Evolutionary conservation across 129 eudicot genomes (phyloP).

Genomic region (Lonicera japonica): DNA sequence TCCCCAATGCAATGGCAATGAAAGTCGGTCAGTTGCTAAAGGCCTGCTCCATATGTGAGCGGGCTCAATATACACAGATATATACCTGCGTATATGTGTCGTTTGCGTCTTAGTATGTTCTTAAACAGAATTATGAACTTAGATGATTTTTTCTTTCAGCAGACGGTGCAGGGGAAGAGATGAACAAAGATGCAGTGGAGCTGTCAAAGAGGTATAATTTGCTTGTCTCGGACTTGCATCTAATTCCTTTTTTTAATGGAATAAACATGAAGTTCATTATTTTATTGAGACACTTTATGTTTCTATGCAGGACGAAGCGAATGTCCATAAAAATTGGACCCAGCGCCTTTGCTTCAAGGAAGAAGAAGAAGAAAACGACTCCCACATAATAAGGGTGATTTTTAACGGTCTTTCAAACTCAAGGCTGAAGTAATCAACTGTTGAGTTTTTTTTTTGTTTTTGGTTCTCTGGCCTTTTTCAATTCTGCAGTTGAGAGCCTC

Average conservation of each 20-base stretch:
- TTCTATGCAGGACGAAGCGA: slow-evolving; percentile 58
- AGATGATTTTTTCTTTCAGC: slow-evolving; percentile 14
- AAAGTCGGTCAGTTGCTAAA: too few species aligned
- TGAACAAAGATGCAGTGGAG: slow-evolving; percentile 35
- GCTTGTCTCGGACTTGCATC: slow-evolving; percentile 4
- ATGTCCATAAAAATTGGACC: slow-evolving; percentile 67
- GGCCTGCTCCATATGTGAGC: too few species aligned
- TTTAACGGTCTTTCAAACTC: too few species aligned
- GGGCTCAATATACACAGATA: too few species aligned
- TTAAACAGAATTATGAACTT: too few species aligned
- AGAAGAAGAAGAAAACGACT: slow-evolving; percentile 62
- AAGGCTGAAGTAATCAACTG: not conserved
- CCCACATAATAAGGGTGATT: slow-evolving; percentile 23
- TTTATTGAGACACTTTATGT: not conserved
- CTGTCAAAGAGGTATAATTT: slow-evolving; percentile 55
- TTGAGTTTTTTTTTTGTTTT: not conserved
- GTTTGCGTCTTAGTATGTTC: too few species aligned
- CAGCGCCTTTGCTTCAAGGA: slow-evolving; percentile 42
- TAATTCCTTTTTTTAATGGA: not conserved
- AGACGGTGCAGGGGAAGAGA: slow-evolving; percentile 42
- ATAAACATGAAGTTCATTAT: not conserved
- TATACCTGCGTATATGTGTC: too few species aligned
- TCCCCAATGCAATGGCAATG: too few species aligned
- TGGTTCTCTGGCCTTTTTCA: too few species aligned
- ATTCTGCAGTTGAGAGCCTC: too few species aligned